Conservation (phyloP, 2,329 filamentous ascomycete genomes). For the Hymenotorrendiella dingleyae region DNA sequence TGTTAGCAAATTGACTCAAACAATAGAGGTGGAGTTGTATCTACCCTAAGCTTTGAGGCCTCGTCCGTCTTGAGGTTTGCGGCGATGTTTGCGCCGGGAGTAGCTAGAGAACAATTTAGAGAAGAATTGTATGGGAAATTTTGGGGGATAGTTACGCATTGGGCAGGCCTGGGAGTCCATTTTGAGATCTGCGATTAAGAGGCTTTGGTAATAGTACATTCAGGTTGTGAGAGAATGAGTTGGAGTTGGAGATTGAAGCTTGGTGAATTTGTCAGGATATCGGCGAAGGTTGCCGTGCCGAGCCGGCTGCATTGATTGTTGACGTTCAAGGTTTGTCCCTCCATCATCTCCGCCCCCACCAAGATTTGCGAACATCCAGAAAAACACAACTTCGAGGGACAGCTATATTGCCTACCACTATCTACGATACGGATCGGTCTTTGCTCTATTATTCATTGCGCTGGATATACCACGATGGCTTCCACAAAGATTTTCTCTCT, state of each 20-base stretch:
- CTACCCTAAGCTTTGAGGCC: conserved; percentile 25
- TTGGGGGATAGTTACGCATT: conserved; percentile 22
- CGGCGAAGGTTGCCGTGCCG: conserved; percentile 4
- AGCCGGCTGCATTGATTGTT: neutral
- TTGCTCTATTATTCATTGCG: no score
- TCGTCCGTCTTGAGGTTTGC: conserved; percentile 23
- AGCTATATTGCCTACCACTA: no score
- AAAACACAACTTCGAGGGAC: no score
- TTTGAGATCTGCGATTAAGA: conserved; percentile 16
- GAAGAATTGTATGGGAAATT: neutral
- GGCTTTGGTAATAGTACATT: conserved; percentile 19
- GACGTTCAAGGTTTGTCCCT: neutral
- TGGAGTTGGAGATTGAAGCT: neutral
- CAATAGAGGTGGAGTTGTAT: neutral
- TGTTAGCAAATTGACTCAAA: conserved; percentile 4
- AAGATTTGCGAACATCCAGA: conserved; percentile 4
- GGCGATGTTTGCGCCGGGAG: conserved; percentile 24
- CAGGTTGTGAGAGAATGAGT: neutral
- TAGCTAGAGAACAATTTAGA: conserved; percentile 20
- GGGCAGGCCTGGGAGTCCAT: conserved; percentile 25
- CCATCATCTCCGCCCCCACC: conserved; percentile 12
- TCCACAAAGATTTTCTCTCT: conserved; percentile 71
- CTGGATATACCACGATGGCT: conserved; percentile 40
- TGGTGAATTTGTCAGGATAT: conserved; percentile 15
- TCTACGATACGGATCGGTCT: no score